Percentiles rank a stretch among this genome's conserved stretches.
These are phyloP conservation scores for Furcasterigmium sp. DNA, from an alignment of 2,329 filamentous ascomycete species.

Conservation along the genomic window DNA sequence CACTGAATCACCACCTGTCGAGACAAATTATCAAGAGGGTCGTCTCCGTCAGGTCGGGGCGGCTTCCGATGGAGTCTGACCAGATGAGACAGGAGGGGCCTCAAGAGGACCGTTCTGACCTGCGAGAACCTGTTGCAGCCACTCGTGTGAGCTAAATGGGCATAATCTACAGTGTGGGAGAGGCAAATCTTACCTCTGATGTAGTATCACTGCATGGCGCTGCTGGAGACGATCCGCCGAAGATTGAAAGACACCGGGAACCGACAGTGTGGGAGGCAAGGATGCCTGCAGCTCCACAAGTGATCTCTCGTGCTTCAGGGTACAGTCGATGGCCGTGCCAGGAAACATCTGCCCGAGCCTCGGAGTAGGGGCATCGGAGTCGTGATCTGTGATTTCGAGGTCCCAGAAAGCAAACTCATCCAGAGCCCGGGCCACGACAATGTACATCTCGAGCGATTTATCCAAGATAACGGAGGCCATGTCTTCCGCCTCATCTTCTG, in stretches of 20 bases:
- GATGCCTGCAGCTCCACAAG: neutral
- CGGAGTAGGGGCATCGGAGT: neutral
- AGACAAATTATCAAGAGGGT: neutral
- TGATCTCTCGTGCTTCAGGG: neutral
- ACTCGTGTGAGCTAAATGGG: too few relatives aligned
- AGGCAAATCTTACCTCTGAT: neutral
- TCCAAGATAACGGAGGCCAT: neutral
- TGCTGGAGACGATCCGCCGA: neutral
- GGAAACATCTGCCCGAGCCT: neutral
- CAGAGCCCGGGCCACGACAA: neutral
- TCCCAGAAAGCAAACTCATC: neutral
- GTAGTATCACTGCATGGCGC: neutral
- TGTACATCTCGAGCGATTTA: neutral
- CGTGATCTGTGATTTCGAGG: neutral
- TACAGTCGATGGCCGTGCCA: neutral
- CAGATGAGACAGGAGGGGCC: neutral
- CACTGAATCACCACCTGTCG: neutral
- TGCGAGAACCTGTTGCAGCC: neutral
- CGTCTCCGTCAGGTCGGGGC: neutral
- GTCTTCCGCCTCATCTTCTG: neutral
- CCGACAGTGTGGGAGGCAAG: neutral
- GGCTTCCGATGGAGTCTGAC: neutral
- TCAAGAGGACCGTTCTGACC: neutral
- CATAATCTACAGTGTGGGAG: neutral
- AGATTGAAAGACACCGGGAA: neutral